These are phyloP conservation scores for Hypoxylon perforatum DNA, from an alignment of 495 filamentous ascomycete genomes.

Conservation along the genomic window DNA sequence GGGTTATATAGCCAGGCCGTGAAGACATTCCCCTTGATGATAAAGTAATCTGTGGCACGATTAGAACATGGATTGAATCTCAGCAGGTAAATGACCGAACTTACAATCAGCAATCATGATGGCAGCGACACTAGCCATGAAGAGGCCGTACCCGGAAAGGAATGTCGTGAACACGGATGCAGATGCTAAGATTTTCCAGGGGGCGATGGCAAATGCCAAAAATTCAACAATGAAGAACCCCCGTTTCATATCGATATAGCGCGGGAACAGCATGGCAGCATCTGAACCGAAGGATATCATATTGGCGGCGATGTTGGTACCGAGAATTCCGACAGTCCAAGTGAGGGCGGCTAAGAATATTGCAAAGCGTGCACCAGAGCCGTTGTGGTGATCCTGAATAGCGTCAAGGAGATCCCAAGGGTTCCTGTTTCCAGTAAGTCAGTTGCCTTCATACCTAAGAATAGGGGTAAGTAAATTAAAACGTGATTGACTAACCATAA, in stretches of 20 bases:
- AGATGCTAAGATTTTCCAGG: conserved; percentile 48
- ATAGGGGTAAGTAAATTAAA: neutral
- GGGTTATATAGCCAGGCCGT: conserved; percentile 49
- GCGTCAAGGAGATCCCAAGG: conserved; percentile 50
- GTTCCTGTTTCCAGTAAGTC: conserved; percentile 21
- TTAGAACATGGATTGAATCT: too few species aligned
- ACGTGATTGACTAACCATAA: conserved; percentile 31
- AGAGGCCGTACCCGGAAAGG: conserved; percentile 48
- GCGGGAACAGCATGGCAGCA: conserved; percentile 47
- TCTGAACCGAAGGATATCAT: conserved; percentile 52
- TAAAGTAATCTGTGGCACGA: conserved; percentile 39
- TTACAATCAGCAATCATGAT: conserved; percentile 48
- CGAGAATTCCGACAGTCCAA: conserved; percentile 47
- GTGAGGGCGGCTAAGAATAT: conserved; percentile 48
- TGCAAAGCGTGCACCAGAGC: conserved; percentile 19
- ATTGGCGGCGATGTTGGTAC: conserved; percentile 51
- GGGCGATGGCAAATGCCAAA: conserved; percentile 46
- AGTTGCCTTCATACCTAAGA: neutral
- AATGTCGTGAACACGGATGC: conserved; percentile 48
- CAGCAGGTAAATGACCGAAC: conserved; percentile 9
- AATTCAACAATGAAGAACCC: conserved; percentile 51
- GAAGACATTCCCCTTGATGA: conserved; percentile 50
- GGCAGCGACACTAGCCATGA: conserved; percentile 52
- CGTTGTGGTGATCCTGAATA: conserved; percentile 47
- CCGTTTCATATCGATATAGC: conserved; percentile 52